Conservation (phyloP, 805 yeast genomes). For the Nakazawaea ernobii region DNA sequence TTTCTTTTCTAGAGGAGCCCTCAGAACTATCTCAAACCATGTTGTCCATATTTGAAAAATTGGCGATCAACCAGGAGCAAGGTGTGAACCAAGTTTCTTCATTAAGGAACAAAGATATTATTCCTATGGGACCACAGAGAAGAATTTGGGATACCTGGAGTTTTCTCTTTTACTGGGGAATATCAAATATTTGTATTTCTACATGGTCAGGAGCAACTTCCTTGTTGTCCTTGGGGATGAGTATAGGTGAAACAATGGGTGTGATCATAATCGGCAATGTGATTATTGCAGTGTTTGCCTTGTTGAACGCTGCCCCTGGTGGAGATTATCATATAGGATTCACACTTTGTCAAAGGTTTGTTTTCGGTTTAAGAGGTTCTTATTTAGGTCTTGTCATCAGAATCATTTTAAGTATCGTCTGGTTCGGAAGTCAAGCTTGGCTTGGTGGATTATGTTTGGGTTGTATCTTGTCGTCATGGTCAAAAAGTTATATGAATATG, state of each 20-base stretch:
- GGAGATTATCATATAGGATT: conserved; percentile 45
- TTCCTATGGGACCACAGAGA: conserved; percentile 37
- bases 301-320: conserved; percentile 44
- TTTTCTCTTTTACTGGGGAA: conserved; percentile 37
- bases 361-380: conserved; percentile 43
- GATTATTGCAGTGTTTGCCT: conserved; percentile 35
- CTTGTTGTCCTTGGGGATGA: conserved; percentile 36
- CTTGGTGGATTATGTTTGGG: conserved; percentile 40
- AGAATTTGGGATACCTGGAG: conserved; percentile 43
- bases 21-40: too few species aligned
- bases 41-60: too few species aligned
- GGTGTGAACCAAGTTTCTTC: background rate
- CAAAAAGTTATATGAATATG: conserved; percentile 31
- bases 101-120: conserved; percentile 31
- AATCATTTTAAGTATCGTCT: conserved; percentile 37
- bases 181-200: conserved; percentile 17
- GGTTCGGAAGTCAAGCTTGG: conserved; percentile 41
- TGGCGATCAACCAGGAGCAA: background rate
- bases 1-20: too few species aligned
- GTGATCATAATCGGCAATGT: conserved; percentile 41
- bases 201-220: conserved; percentile 7
- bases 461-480: conserved; percentile 31
- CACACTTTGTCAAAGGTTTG: conserved; percentile 36
- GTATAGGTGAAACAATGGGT: conserved; percentile 40
- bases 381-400: conserved; percentile 37